Evolutionary conservation across 345 rosid genomes (phyloP).

Genomic region (Zanthoxylum bungeanum): DNA sequence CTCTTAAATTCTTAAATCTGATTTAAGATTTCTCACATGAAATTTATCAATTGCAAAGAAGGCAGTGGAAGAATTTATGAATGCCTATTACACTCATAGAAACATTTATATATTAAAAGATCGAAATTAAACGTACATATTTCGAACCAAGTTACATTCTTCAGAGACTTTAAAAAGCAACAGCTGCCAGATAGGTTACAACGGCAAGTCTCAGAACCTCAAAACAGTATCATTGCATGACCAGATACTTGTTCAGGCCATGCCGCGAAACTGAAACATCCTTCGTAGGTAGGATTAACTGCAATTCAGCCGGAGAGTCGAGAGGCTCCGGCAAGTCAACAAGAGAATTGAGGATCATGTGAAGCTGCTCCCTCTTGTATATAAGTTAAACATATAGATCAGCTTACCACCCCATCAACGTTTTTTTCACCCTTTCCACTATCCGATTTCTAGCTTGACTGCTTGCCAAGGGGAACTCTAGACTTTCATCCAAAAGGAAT

Average conservation of each 20-base stretch:
- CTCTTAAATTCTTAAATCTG: neutral
- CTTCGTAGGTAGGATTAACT: neutral
- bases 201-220: neutral
- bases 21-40: neutral
- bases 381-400: neutral
- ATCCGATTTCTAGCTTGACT: slow-evolving; percentile 43
- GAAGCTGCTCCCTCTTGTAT: neutral
- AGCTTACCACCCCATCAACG: slow-evolving; percentile 70
- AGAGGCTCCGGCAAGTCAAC: neutral
- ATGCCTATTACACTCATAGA: neutral
- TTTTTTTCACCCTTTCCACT: slow-evolving; percentile 56
- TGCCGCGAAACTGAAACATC: neutral
- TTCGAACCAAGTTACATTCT: neutral
- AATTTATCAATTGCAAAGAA: neutral
- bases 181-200: neutral
- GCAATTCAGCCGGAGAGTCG: neutral
- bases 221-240: neutral
- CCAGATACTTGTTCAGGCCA: neutral
- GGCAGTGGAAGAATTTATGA: neutral
- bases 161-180: neutral
- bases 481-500: slow-evolving; percentile 61
- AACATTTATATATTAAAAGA: neutral
- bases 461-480: slow-evolving; percentile 48
- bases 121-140: neutral
- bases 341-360: neutral